These are phyloP conservation scores for Postia placenta DNA, from an alignment of 768 basidiomycete genomes.

Conservation along the genomic window DNA sequence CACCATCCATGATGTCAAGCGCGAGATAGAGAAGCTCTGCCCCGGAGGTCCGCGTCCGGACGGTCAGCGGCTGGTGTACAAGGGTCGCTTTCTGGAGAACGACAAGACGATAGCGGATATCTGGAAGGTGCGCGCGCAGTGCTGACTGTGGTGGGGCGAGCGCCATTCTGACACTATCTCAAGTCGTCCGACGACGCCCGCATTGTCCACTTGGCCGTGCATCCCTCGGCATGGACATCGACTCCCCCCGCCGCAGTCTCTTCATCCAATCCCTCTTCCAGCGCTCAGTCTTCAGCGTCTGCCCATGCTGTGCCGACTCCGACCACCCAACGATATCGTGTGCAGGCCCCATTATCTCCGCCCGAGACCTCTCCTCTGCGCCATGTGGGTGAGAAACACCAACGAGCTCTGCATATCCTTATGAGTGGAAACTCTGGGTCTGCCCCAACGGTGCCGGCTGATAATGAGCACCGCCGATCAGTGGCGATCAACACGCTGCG, in stretches of 20 bases:
- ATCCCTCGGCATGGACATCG: conserved; percentile 68
- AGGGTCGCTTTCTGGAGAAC: conserved; percentile 61
- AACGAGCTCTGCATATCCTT: conserved; percentile 19
- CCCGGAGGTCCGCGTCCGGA: conserved; percentile 57
- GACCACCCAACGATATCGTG: neutral
- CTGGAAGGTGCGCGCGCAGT: conserved; percentile 52
- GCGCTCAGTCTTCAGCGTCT: conserved; percentile 2
- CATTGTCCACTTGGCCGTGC: conserved; percentile 72
- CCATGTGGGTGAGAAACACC: conserved; percentile 19
- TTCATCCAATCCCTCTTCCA: conserved; percentile 6
- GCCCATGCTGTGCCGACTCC: neutral
- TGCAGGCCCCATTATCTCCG: neutral
- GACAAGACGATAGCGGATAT: conserved; percentile 58
- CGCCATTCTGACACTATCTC: neutral
- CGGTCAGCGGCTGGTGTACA: conserved; percentile 76
- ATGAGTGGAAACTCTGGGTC: conserved; percentile 3
- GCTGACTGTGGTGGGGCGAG: conserved; percentile 6
- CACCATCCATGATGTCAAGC: conserved; percentile 61
- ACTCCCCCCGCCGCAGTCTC: conserved; percentile 37
- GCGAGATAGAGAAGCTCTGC: conserved; percentile 54
- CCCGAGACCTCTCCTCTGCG: conserved; percentile 1
- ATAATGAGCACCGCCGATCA: conserved; percentile 10
- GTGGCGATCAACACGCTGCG: conserved; percentile 24
- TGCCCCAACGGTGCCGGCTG: neutral
- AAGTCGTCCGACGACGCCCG: conserved; percentile 53